Evolutionary conservation across 2,329 filamentous ascomycete genomes (phyloP), one percentile per base, ranked within the genome.

Genomic region (Setomelanomma holmii): DNA sequence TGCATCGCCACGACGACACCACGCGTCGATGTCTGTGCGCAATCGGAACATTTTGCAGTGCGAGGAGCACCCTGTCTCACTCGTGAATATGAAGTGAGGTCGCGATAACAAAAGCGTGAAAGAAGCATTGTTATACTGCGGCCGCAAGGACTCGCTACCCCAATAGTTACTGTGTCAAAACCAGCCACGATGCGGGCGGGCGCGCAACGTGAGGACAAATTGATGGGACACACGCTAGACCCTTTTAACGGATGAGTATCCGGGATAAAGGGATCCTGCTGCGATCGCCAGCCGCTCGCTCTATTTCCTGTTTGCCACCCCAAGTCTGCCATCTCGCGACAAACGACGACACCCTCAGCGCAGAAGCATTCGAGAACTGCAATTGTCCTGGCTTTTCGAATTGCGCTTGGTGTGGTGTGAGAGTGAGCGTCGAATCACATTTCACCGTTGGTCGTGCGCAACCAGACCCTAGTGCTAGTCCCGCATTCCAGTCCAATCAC

Each of bases 131-230:
- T 47, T 27, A 43, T 49, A 54, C 49, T 45, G 40, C 49, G 39
- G 45, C 40, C 19, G 23, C 51, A 27, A 52, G 45, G 30, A 45
- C 21, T 30, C 35, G 48, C 55, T 51, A 27, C 14, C 44, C 22
- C 58, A 51, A 56, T 55, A 55, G 55, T 30, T 46, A 20, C 60
- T 55, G 63, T 69, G 61, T 49, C 45, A 66, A 67, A n/a, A 49
- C 67, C 63, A 67, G 66, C 69, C 64, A 68, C 64, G 63, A 58
- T 53, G 54, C 60, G 47, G 52, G 59, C 40, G 53, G 41, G 40
- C 42, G 60, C 54, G 54, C 53, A 56, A 52, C 46, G 53, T 43
- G 49, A 60, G 52, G 27, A 54, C 53, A 61, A 60, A 54, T 48
- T 59, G 55, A 55, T 55, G 55, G 49, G 40, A 24, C 40, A 30